A percentile compares a stretch with the other conserved stretches of the same genome.
phyloP scores from a whole-genome alignment of 768 basidiomycete genomes.

The Cystofilobasidium macerans region DNA sequence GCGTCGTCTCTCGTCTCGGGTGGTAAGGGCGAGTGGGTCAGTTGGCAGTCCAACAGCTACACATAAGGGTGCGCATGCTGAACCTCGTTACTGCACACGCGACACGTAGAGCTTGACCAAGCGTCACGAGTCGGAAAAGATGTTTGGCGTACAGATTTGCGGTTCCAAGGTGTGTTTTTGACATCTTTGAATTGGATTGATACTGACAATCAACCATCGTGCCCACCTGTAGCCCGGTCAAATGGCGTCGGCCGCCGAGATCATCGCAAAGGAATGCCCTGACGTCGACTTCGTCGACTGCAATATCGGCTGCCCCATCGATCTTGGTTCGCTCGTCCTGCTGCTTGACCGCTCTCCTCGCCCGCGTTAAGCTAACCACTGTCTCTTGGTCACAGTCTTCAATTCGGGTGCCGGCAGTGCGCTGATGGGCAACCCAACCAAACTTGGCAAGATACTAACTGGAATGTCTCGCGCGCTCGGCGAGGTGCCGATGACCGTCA shows the following conservation, averaged over 20 bases:
- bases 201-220: background rate
- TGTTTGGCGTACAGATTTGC: constrained; percentile 85
- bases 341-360: too few relatives aligned
- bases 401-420: constrained; percentile 82
- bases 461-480: constrained; percentile 89
- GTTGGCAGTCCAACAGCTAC: background rate
- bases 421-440: constrained; percentile 65
- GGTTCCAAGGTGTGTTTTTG: constrained; percentile 51
- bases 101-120: background rate
- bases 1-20: constrained; percentile 77
- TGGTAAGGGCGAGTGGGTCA: constrained; percentile 86
- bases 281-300: constrained; percentile 83
- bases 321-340: constrained; percentile 37
- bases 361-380: too few relatives aligned
- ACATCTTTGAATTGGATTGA: too few relatives aligned
- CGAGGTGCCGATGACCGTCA: constrained; percentile 61
- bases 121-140: constrained; percentile 67
- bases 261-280: constrained; percentile 57
- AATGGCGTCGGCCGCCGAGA: constrained; percentile 67
- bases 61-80: background rate
- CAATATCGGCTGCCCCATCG: constrained; percentile 72
- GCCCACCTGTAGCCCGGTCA: constrained; percentile 48
- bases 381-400: constrained; percentile 52
- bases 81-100: background rate
- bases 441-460: constrained; percentile 71